These are phyloP conservation scores for Neurospora terricola DNA, from an alignment of 495 filamentous ascomycete species.

Conservation along the genomic window DNA sequence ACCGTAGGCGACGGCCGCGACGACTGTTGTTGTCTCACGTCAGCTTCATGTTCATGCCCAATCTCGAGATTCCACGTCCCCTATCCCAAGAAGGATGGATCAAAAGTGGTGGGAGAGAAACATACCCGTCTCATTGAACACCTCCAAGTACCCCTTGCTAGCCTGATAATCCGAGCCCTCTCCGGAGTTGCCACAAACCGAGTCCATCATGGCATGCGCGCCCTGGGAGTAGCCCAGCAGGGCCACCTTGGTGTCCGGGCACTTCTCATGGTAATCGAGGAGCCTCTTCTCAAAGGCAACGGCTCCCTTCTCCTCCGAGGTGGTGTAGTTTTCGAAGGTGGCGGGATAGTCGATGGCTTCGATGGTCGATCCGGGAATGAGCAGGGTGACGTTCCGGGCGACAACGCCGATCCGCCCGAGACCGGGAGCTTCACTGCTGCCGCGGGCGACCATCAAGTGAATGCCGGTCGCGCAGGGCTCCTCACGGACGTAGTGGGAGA, in stretches of 20 bases:
- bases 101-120: neutral
- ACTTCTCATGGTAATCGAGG: constrained; percentile 8
- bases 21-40: constrained; percentile 10
- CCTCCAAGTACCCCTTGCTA: neutral
- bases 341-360: constrained; percentile 12
- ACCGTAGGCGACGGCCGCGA: constrained; percentile 14
- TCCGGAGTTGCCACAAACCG: neutral
- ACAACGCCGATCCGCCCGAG: constrained; percentile 6
- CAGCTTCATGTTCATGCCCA: neutral
- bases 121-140: neutral
- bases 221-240: constrained; percentile 23
- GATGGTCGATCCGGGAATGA: constrained; percentile 6
- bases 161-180: neutral
- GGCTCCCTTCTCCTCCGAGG: constrained; percentile 9
- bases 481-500: neutral
- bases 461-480: constrained; percentile 6
- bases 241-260: constrained; percentile 18
- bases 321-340: constrained; percentile 5
- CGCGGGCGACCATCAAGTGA: constrained; percentile 11
- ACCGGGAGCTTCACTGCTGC: constrained; percentile 3
- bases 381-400: constrained; percentile 3
- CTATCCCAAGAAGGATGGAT: neutral
- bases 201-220: constrained; percentile 4
- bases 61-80: neutral
- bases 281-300: constrained; percentile 8